Conservation (phyloP, 305 asterid genomes). For the Solanum hybrid region DNA sequence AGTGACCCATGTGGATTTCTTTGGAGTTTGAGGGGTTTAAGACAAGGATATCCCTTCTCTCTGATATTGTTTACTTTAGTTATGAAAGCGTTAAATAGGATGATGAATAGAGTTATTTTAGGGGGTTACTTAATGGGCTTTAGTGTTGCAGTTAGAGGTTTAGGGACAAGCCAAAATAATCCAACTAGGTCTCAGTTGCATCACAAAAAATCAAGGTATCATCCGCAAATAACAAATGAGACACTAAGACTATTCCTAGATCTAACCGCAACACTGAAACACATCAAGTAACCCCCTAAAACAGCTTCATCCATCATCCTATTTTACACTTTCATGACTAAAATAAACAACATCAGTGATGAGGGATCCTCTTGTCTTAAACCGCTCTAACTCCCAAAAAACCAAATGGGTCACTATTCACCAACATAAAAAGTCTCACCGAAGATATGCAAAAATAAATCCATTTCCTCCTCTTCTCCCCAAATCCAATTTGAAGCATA, state of each 20-base stretch:
- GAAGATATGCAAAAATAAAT: neutral
- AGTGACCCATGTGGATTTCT: neutral
- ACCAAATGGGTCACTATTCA: neutral
- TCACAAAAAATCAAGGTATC: neutral
- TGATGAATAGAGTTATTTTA: neutral
- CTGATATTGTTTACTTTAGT: neutral
- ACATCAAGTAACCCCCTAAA: neutral
- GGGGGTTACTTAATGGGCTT: neutral
- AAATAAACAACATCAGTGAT: neutral
- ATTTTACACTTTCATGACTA: neutral
- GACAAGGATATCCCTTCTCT: neutral
- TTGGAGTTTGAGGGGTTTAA: neutral
- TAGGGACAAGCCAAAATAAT: neutral
- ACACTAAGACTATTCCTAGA: neutral
- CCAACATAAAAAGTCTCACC: neutral
- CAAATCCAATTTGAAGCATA: neutral
- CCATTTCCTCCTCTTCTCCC: neutral
- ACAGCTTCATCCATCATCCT: neutral
- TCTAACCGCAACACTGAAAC: neutral
- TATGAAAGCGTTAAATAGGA: neutral
- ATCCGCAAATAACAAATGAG: neutral
- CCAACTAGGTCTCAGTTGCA: neutral
- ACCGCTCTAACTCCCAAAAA: neutral
- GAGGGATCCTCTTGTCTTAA: neutral
- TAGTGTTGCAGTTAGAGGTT: neutral